A percentile compares a stretch with the other conserved stretches of the same genome.
Conservation (phyloP, 2,329 filamentous ascomycete species). For the Xylariaceae sp. region DNA sequence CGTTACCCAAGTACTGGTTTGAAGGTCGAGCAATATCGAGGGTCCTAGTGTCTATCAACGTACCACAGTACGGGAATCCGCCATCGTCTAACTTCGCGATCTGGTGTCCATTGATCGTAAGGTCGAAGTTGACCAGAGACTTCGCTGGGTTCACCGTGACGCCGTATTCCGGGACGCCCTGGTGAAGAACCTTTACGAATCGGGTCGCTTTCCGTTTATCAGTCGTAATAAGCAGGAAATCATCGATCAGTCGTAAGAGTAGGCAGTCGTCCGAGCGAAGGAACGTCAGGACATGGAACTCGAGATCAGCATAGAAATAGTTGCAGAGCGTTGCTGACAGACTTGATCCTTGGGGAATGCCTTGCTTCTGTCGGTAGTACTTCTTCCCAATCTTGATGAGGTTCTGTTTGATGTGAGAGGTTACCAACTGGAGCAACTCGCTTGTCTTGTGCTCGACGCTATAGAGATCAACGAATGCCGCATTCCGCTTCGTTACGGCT, state of each 20-base stretch:
- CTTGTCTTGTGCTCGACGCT: constrained; percentile 52
- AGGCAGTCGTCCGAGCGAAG: constrained; percentile 54
- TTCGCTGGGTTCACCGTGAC: constrained; percentile 72
- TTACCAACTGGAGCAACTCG: constrained; percentile 63
- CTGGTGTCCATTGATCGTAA: constrained; percentile 47
- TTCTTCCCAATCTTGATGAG: constrained; percentile 84
- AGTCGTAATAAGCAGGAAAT: constrained; percentile 84
- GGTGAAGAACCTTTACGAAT: constrained; percentile 78
- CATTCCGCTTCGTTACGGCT: constrained; percentile 52
- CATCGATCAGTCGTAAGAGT: constrained; percentile 79
- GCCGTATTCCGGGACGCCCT: constrained; percentile 72
- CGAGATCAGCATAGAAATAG: constrained; percentile 90
- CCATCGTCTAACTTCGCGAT: constrained; percentile 44
- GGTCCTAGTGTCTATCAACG: constrained; percentile 66
- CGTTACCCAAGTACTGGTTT: constrained; percentile 45
- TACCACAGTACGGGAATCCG: constrained; percentile 83
- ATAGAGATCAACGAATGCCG: constrained; percentile 69
- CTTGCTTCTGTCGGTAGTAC: constrained; percentile 78
- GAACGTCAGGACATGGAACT: constrained; percentile 64
- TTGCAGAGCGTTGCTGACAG: constrained; percentile 85
- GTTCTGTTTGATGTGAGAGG: constrained; percentile 77
- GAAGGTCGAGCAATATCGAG: constrained; percentile 62
- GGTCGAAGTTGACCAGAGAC: constrained; percentile 77
- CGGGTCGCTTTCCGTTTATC: constrained; percentile 58
- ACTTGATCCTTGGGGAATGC: constrained; percentile 90